Evolutionary conservation across 768 basidiomycete genomes (phyloP), one percentile per base, ranked within the genome.

Genomic region (Kwoniella dendrophila): DNA sequence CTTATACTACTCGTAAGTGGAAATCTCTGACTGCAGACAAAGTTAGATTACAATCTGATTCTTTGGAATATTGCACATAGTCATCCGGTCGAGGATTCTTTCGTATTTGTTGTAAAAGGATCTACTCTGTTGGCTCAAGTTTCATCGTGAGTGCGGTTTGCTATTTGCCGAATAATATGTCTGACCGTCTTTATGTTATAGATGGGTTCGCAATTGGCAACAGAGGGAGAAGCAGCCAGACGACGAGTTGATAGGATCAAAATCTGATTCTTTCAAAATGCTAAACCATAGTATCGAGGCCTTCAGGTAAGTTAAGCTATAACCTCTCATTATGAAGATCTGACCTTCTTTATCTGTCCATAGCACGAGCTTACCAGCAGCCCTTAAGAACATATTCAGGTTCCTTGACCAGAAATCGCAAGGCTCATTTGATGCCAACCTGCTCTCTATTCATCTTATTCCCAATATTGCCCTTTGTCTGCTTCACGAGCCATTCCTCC

Each of bases 11-110:
- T 47, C 62, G 71, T 72, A 38, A 50, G 68, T 67, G 0, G 6
- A 10, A 56, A 10, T 51, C 36, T 16, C 32, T 43, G 12, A 43
- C 41, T 11, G 7, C 8, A 16, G 22, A 20, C 1, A 26, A n/a
- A 14, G n/a, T 18, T 2, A 38, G 20, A 4, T 4, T 8, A 7
- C 26, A 43, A 22, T 32, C 16, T 33, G 26, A 47, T 51, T 29
- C 54, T 29, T 4, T n/a, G 16, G 26, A 57, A 58, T 30, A 58
- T 48, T 1, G 22, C 11, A 11, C 22, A 12, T 32, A 72, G 71
- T n/a, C 73, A 75, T 47, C 73, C 73, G 0, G 59, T 75, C 5
- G 44, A 44, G 20, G 71, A 72, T 45, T 33, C 69, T 1, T 70
- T 70, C 55, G 58, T 71, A 8, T 38, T 75, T n/a, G 56, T 52